Evolutionary conservation across 139 green algal species (phyloP).

Genomic region (Mesotaenium endlicherianum): DNA sequence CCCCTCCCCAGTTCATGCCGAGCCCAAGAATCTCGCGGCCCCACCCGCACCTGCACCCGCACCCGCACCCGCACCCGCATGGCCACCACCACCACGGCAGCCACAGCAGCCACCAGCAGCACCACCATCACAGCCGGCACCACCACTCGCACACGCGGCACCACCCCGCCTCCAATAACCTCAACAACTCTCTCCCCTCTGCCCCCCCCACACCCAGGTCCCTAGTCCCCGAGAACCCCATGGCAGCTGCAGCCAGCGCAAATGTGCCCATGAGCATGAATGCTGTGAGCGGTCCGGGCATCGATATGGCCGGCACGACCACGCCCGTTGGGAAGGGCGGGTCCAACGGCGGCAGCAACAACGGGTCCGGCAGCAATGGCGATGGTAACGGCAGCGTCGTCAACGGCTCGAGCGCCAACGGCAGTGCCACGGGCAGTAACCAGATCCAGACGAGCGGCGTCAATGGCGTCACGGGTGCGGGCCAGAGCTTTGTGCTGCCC

Average conservation of each 20-base stretch:
- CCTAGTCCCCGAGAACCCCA: neutral
- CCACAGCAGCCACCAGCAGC: conserved; percentile 8
- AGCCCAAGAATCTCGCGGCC: no score
- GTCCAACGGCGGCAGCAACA: conserved; percentile 7
- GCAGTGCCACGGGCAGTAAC: conserved; percentile 29
- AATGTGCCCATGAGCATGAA: no score
- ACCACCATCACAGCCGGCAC: conserved; percentile 37
- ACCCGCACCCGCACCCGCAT: neutral
- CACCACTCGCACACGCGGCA: neutral
- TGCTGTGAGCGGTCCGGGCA: no score
- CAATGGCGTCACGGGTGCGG: neutral
- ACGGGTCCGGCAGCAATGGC: neutral
- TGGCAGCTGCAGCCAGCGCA: neutral
- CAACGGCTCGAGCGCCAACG: neutral
- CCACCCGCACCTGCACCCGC: no score
- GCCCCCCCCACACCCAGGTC: no score
- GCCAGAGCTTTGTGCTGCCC: neutral
- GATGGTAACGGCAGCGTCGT: conserved; percentile 24
- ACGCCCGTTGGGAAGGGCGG: no score
- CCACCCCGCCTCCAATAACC: neutral
- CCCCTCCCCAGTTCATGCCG: no score
- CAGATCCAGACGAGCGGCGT: neutral
- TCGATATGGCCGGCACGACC: no score
- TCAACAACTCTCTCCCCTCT: no score
- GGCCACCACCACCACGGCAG: neutral